These are phyloP conservation scores for Passiflora organensis DNA, from an alignment of 345 rosid species.

Conservation along the genomic window DNA sequence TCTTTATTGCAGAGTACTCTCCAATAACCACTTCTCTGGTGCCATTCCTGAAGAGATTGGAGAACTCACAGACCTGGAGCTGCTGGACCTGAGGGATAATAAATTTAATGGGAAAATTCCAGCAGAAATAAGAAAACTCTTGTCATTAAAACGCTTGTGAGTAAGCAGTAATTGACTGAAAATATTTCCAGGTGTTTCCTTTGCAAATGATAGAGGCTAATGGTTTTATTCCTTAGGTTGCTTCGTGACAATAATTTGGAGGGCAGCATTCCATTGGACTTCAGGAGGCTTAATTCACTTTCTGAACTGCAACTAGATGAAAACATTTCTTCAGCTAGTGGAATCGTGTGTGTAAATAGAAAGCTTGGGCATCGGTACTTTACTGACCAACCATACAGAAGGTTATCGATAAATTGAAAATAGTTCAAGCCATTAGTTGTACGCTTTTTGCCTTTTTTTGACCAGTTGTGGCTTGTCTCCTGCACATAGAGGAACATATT, in stretches of 20 bases:
- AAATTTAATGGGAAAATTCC: constrained; percentile 67
- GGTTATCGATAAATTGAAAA: not conserved
- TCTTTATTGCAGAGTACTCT: constrained; percentile 39
- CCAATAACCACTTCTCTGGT: constrained; percentile 55
- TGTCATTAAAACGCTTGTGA: constrained; percentile 62
- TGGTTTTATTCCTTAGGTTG: constrained; percentile 42
- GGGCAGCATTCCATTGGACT: constrained; percentile 42
- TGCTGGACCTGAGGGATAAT: constrained; percentile 70
- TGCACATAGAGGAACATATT: too few relatives aligned
- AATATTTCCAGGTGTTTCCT: not conserved
- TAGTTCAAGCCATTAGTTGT: not conserved
- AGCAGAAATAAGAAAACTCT: constrained; percentile 36
- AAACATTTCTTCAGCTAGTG: constrained; percentile 24
- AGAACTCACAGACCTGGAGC: constrained; percentile 43
- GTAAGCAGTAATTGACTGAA: constrained; percentile 21
- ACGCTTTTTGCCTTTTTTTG: not conserved
- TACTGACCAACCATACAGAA: not conserved
- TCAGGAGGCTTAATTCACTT: constrained; percentile 47
- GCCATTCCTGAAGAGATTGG: constrained; percentile 65
- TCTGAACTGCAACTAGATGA: constrained; percentile 53
- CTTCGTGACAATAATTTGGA: constrained; percentile 63
- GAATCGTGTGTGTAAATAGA: constrained; percentile 38
- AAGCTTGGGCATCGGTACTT: constrained; percentile 69
- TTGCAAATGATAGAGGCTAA: constrained; percentile 9
- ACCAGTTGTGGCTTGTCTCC: not conserved